Percentiles rank a stretch among this genome's conserved stretches.
phyloP scores from a whole-genome alignment of 371 early-diverging fungal genomes.

The Syncephalastrum contaminatum region DNA sequence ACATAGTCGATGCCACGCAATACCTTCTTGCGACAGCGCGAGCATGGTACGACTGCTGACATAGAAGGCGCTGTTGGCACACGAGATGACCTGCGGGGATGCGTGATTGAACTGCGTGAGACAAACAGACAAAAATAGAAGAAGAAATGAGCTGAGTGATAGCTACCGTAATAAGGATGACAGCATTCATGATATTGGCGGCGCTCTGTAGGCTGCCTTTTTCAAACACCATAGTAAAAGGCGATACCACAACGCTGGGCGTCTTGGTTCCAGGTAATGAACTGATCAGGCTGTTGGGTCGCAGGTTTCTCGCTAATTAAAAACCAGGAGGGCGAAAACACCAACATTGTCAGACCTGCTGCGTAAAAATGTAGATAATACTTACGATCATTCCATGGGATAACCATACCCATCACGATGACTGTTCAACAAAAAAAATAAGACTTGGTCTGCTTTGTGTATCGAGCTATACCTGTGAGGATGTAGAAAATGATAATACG shows the following conservation, averaged over 20 bases:
- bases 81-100: conserved; percentile 50
- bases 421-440: conserved; percentile 28
- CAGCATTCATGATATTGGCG: conserved; percentile 73
- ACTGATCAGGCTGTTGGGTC: no score
- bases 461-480: conserved; percentile 32
- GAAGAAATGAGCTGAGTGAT: not conserved
- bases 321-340: no score
- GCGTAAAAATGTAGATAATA: no score
- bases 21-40: conserved; percentile 63
- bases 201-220: conserved; percentile 62
- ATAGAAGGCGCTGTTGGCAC: conserved; percentile 74
- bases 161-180: conserved; percentile 69
- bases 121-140: not conserved
- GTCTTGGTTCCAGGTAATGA: no score
- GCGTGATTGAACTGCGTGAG: not conserved
- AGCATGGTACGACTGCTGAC: conserved; percentile 66
- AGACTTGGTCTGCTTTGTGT: not conserved
- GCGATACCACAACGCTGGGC: conserved; percentile 38
- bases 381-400: conserved; percentile 49
- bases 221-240: conserved; percentile 69
- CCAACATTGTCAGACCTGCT: no score
- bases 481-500: conserved; percentile 65
- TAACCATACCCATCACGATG: conserved; percentile 62
- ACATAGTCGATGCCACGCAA: conserved; percentile 60
- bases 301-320: no score